Conservation (phyloP, 495 filamentous ascomycete species). For the Thozetella sp. region DNA sequence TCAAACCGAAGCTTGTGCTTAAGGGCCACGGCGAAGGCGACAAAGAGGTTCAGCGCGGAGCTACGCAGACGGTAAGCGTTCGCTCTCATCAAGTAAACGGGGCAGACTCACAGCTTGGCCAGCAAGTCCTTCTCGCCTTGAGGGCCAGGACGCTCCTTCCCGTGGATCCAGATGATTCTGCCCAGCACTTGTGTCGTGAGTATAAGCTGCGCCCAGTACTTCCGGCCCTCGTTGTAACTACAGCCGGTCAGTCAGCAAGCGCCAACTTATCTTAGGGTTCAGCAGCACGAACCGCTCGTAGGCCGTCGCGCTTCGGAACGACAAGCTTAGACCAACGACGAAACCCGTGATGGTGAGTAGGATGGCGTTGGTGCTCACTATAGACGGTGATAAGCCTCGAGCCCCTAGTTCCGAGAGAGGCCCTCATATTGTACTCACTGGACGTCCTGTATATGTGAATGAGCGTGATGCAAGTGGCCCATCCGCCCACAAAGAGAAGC, state of each 20-base stretch:
- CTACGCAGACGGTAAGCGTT: conserved; percentile 23
- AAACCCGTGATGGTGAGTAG: conserved; percentile 87
- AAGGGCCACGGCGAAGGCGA: conserved; percentile 74
- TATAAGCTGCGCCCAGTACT: conserved; percentile 76
- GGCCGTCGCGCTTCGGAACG: conserved; percentile 81
- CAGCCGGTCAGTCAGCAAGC: neutral
- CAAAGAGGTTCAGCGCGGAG: conserved; percentile 78
- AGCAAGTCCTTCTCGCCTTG: conserved; percentile 69
- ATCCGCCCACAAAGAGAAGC: conserved; percentile 63
- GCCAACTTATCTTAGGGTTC: neutral
- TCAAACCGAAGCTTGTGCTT: conserved; percentile 89
- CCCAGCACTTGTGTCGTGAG: conserved; percentile 74
- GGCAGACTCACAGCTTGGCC: conserved; percentile 57
- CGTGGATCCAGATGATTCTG: conserved; percentile 78
- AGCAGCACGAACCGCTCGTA: conserved; percentile 58
- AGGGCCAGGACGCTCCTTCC: conserved; percentile 62
- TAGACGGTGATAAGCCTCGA: conserved; percentile 3
- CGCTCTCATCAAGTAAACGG: conserved; percentile 10
- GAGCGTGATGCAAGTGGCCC: conserved; percentile 70
- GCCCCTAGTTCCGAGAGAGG: neutral
- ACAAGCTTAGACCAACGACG: conserved; percentile 81
- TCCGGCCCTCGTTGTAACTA: conserved; percentile 71
- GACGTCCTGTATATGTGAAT: conserved; percentile 43
- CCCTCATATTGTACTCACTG: conserved; percentile 38
- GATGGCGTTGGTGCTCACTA: conserved; percentile 64